Evolutionary conservation across 352 stramenopile species (phyloP).

Genomic region (Aphanomyces invadans): DNA sequence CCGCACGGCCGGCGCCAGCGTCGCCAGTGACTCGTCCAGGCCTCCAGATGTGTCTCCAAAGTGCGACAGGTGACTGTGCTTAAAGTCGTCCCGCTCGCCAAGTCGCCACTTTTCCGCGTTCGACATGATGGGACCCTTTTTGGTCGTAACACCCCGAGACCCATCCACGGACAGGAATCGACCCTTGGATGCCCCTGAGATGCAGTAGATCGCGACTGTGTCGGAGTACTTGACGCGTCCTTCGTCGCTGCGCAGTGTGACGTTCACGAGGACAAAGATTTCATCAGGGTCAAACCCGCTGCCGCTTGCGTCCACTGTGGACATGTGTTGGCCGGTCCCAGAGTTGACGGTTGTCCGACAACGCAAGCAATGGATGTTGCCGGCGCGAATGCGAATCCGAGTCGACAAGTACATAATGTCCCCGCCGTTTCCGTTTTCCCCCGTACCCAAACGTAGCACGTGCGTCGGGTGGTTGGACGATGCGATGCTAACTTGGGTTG

Average conservation of each 20-base stretch:
- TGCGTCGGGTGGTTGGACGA: constrained; percentile 4
- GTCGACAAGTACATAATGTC: constrained; percentile 23
- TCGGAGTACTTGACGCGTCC: constrained; percentile 68
- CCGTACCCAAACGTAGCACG: constrained; percentile 9
- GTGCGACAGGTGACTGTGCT: background rate
- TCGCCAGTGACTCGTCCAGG: constrained; percentile 3
- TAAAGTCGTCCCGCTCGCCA: constrained; percentile 26
- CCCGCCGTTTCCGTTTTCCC: constrained; percentile 18
- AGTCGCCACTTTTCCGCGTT: constrained; percentile 77
- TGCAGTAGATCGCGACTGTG: constrained; percentile 66
- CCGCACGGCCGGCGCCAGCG: constrained; percentile 14
- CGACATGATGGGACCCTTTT: constrained; percentile 67
- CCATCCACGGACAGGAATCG: constrained; percentile 73
- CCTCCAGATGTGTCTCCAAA: background rate
- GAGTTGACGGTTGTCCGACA: background rate
- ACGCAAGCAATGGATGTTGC: constrained; percentile 21
- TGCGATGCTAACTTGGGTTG: constrained; percentile 5
- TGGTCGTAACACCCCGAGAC: constrained; percentile 42
- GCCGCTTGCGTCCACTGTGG: constrained; percentile 12
- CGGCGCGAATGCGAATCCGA: constrained; percentile 19
- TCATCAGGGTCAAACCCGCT: constrained; percentile 48
- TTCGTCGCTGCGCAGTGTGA: constrained; percentile 54
- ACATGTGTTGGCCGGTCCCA: background rate
- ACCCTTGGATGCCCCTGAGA: constrained; percentile 52
- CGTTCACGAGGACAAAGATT: constrained; percentile 73